Conservation (phyloP, 2,329 filamentous ascomycete genomes). For the Botryotinia calthae region DNA sequence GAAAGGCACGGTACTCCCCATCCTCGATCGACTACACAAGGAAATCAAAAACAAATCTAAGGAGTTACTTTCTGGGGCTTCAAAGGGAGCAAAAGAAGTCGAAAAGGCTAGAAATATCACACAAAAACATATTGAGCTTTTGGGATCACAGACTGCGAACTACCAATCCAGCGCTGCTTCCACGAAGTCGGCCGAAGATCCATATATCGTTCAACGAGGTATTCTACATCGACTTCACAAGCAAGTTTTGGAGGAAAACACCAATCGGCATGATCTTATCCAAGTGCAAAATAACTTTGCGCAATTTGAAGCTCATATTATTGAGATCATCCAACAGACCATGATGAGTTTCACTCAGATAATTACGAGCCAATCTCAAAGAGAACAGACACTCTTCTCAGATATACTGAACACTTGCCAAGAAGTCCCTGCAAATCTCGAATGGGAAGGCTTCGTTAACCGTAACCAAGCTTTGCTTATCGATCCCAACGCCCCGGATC, state of each 20-base stretch:
- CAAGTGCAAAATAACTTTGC: constrained; percentile 88
- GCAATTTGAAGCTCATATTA: constrained; percentile 80
- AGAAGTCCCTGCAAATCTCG: constrained; percentile 77
- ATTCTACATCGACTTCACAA: constrained; percentile 82
- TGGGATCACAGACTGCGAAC: constrained; percentile 78
- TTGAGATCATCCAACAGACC: constrained; percentile 78
- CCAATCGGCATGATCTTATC: constrained; percentile 87
- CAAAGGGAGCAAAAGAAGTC: constrained; percentile 84
- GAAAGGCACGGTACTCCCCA: constrained; percentile 80
- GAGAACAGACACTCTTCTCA: constrained; percentile 73
- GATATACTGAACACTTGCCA: constrained; percentile 79
- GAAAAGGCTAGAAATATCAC: constrained; percentile 82
- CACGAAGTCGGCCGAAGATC: constrained; percentile 72
- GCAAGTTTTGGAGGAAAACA: constrained; percentile 94
- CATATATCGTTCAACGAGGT: constrained; percentile 81
- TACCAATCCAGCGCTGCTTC: constrained; percentile 75
- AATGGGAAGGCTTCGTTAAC: constrained; percentile 82
- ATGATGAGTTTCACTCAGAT: constrained; percentile 82
- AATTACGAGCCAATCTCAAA: constrained; percentile 76
- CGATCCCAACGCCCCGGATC: constrained; percentile 71
- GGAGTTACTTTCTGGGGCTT: constrained; percentile 76
- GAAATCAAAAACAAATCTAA: constrained; percentile 97
- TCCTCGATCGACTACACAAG: constrained; percentile 85
- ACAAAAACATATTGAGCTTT: constrained; percentile 93
- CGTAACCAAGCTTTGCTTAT: constrained; percentile 72